Evolutionary conservation across 2,329 filamentous ascomycete species (phyloP).

Genomic region (Paecilomyces fulvus): DNA sequence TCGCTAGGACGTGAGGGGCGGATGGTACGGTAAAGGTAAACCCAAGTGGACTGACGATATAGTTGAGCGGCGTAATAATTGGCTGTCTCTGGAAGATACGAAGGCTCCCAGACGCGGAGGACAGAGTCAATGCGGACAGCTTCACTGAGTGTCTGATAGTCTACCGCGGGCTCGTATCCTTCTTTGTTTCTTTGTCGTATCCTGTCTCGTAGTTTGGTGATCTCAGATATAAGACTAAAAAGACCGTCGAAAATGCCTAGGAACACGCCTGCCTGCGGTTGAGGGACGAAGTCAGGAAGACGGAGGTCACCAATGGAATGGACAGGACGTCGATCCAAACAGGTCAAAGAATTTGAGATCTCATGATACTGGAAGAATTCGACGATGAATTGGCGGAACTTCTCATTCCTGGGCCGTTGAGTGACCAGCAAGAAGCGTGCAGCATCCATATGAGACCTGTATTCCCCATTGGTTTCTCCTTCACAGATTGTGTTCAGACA

Average conservation of each 20-base stretch:
- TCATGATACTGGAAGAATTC: slow-evolving; percentile 81
- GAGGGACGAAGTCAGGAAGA: slow-evolving; percentile 47
- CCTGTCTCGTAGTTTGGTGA: slow-evolving; percentile 65
- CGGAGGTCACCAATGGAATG: slow-evolving; percentile 46
- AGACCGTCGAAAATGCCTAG: slow-evolving; percentile 76
- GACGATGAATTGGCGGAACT: slow-evolving; percentile 63
- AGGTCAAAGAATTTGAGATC: slow-evolving; percentile 51
- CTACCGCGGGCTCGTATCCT: slow-evolving; percentile 58
- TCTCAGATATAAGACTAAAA: slow-evolving; percentile 69
- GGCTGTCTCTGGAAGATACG: slow-evolving; percentile 42
- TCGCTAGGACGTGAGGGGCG: slow-evolving; percentile 47
- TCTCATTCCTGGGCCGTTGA: slow-evolving; percentile 52
- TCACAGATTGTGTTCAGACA: slow-evolving; percentile 55
- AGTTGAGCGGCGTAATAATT: slow-evolving; percentile 51
- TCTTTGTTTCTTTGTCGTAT: slow-evolving; percentile 60
- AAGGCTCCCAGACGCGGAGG: slow-evolving; percentile 66
- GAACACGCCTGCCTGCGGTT: slow-evolving; percentile 51
- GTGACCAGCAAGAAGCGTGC: slow-evolving; percentile 63
- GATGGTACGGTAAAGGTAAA: slow-evolving; percentile 55
- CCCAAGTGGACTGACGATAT: slow-evolving; percentile 55
- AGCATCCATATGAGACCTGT: slow-evolving; percentile 69
- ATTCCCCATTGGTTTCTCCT: slow-evolving; percentile 57
- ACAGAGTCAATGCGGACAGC: slow-evolving; percentile 68
- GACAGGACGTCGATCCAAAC: slow-evolving; percentile 45
- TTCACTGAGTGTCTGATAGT: slow-evolving; percentile 63